phyloP scores from a whole-genome alignment of 768 basidiomycete species.

The Dioszegia hungarica region DNA sequence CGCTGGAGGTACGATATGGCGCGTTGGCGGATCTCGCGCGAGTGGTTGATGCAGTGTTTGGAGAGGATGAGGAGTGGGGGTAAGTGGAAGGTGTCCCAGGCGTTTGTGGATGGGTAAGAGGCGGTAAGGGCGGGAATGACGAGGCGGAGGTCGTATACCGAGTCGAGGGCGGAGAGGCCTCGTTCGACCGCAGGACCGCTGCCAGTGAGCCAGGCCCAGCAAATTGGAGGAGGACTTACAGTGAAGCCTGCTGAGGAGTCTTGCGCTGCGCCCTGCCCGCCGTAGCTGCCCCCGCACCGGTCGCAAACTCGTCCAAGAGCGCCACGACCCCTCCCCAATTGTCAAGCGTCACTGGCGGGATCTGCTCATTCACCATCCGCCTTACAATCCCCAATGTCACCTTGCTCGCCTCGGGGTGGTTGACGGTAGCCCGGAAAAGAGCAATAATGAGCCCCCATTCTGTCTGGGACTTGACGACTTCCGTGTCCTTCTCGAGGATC shows the following conservation, averaged over 20 bases:
- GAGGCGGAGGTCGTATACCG: conserved; percentile 68
- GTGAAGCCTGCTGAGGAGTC: conserved; percentile 25
- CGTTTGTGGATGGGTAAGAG: conserved; percentile 48
- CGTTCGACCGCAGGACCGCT: conserved; percentile 72
- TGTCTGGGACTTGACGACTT: conserved; percentile 79
- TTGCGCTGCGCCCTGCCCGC: conserved; percentile 58
- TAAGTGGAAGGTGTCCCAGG: conserved; percentile 71
- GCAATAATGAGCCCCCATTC: conserved; percentile 94
- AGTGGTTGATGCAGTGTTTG: conserved; percentile 74
- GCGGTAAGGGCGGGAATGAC: conserved; percentile 60
- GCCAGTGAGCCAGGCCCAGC: conserved; percentile 4
- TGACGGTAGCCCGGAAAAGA: conserved; percentile 74
- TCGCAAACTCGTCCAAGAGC: conserved; percentile 80
- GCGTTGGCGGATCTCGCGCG: conserved; percentile 75
- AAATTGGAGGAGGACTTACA: conserved; percentile 15
- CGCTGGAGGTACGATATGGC: conserved; percentile 79
- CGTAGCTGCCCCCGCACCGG: conserved; percentile 59
- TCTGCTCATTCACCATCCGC: conserved; percentile 52
- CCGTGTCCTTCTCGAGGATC: conserved; percentile 70
- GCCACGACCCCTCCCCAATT: conserved; percentile 75
- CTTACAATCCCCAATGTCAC: conserved; percentile 75
- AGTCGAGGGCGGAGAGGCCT: conserved; percentile 75
- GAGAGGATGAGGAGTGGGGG: conserved; percentile 69
- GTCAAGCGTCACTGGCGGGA: conserved; percentile 51
- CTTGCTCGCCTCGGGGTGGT: conserved; percentile 80